phyloP scores from a whole-genome alignment of 2,329 filamentous ascomycete genomes.

The Coniochaeta sp. region DNA sequence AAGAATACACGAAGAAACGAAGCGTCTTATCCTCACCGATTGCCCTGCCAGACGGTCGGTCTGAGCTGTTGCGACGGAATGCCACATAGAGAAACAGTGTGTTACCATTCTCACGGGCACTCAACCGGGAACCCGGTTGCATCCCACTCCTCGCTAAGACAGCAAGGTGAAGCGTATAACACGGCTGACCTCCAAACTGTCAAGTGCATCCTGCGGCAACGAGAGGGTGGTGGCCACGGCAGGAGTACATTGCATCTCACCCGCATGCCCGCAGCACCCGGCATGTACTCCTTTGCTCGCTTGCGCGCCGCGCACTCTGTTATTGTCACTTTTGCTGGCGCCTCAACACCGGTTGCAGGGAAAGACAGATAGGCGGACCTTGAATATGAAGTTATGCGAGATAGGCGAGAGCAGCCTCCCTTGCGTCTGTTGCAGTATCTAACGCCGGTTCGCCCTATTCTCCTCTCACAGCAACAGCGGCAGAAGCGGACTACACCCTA shows the following conservation, averaged over 20 bases:
- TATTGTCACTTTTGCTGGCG: not conserved
- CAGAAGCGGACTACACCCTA: not conserved
- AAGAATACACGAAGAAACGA: not conserved
- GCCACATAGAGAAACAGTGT: not conserved
- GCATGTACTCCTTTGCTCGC: not conserved
- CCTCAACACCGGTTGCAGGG: not conserved
- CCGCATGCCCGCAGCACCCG: not conserved
- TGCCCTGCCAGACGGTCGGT: not conserved
- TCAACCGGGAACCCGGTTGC: not conserved
- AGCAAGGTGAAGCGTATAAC: conserved; percentile 1
- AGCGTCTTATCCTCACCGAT: not conserved
- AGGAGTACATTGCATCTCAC: not conserved
- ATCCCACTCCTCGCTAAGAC: not conserved
- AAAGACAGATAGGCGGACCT: too few relatives aligned
- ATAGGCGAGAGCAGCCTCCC: not conserved
- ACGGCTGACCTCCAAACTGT: not conserved
- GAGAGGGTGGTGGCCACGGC: not conserved
- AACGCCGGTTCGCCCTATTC: not conserved
- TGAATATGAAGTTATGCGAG: not conserved
- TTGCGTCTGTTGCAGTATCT: not conserved
- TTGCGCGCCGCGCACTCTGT: not conserved
- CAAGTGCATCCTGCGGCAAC: not conserved
- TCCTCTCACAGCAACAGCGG: not conserved
- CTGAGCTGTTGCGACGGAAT: not conserved
- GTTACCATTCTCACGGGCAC: not conserved